Evolutionary conservation across 495 filamentous ascomycete genomes (phyloP), one percentile per base, ranked within the genome.

Genomic region (Pseudotulostoma volvatum): DNA sequence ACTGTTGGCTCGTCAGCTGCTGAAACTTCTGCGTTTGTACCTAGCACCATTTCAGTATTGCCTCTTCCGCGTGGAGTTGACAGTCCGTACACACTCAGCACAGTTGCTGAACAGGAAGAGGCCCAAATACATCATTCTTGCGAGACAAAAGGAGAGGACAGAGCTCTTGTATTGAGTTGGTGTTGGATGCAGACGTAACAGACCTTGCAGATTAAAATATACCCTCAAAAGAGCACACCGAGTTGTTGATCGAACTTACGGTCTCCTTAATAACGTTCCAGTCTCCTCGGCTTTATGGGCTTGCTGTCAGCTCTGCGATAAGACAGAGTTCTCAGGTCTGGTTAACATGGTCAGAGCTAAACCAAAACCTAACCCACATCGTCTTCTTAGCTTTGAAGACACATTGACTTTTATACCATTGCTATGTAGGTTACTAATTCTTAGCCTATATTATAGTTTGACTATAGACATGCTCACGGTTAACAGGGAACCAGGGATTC

Each of bases 381-480:
- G n/a, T n/a, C n/a, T n/a, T n/a, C n/a, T n/a, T n/a, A n/a, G 5
- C 23, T 5, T 28, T 28, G 23, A 11, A 28, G 23, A 11, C 5
- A 11, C 23, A 28, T 28, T 28, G 23, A 28, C 5, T 28, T 28
- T 28, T 28, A 11, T 28, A 28, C 23, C 23, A 11, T 5, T 5
- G 5, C 11, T 28, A 11, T 28, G 23, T 28, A 28, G 11, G 23
- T 28, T 28, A 11, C 23, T 28, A 28, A 28, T 28, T 28, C n/a
- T n/a, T n/a, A n/a, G 23, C 5, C 11, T 28, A 28, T 5, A 28
- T 28, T 5, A 11, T 28, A 28, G n/a, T 28, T 28, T 28, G 11
- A 28, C 23, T 28, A 49, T 54, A 11, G n/a, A 44, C n/a, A 49
- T 31, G 9, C 23, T 28, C 23, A 28, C 23, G 11, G 11, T 28